Evolutionary conservation across 2,329 filamentous ascomycete species (phyloP), one percentile per base, ranked within the genome.

Genomic region (Trematosphaeria pertusa): DNA sequence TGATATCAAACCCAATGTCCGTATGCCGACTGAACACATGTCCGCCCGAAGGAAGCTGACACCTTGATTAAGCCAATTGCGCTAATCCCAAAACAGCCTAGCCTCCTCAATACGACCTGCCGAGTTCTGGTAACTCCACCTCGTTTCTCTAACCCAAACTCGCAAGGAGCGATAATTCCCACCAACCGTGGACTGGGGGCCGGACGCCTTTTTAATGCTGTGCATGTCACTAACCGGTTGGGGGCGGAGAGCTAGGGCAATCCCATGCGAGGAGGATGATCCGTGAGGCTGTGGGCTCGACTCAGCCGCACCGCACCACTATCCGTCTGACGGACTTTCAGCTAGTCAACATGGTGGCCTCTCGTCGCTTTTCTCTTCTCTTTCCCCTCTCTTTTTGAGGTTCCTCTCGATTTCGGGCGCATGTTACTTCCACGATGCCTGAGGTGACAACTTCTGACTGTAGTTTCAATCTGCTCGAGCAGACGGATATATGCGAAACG

Each of bases 231-330:
- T 44, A 44, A 18, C 41, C 17, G 19, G 22, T 34, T 32, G 28
- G 34, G 36, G 28, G 34, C 41, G 28, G 41, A 26, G 21, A 39
- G 43, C 36, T 35, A 12, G 36, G 43, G 36, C 37, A 36, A 26
- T 35, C 8, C 5, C 14, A 46, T 35, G 43, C 36, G 19, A 36
- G 31, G 32, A 34, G 36, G 28, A 35, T 35, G 12, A 35, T 39
- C 43, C 8, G 36, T 39, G 43, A 46, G 43, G 43, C 43, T 46
- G 31, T 39, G 43, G 9, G 31, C 10, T n/a, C n/a, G n/a, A 19
- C 43, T 46, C 43, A 46, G 43, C 42, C 42, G 42, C 43, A 22
- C 35, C 20, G 21, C 21, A 10, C 17, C 21, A 10, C 18, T 34
- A 32, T 28, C 24, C 24, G 12, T 28, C 24, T 28, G 24, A 28